Conservation (phyloP, 2,329 filamentous ascomycete species). For the Sporothrix inflata region DNA sequence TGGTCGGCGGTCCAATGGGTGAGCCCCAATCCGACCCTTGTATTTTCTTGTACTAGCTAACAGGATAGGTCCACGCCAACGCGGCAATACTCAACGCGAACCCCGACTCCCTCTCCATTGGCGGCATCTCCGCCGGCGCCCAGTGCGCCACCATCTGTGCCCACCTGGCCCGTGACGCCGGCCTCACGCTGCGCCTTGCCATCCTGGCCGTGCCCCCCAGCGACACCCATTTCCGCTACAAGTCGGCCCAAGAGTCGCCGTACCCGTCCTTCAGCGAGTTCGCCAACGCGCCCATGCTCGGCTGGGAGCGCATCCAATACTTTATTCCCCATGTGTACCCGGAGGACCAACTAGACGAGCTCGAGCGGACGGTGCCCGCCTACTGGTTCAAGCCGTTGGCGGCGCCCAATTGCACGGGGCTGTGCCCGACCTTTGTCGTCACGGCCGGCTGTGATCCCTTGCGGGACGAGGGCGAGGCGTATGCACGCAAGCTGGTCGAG, state of each 20-base stretch:
- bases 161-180: background rate
- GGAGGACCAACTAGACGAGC: background rate
- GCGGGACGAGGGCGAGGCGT: background rate
- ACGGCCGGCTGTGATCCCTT: background rate
- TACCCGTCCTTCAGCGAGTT: background rate
- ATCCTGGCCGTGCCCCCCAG: background rate
- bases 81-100: background rate
- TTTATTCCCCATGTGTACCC: background rate
- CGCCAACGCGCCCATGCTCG: background rate
- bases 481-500: background rate
- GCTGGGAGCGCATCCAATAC: conserved; percentile 6
- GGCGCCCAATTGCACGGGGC: background rate
- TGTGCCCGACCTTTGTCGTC: background rate
- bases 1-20: background rate
- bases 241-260: background rate
- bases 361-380: background rate
- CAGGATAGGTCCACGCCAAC: background rate
- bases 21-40: too few relatives aligned
- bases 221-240: conserved; percentile 1
- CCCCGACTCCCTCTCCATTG: background rate
- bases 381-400: background rate
- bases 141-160: background rate
- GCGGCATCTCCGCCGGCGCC: background rate
- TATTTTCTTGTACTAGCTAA: too few relatives aligned
- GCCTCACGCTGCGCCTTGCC: background rate